Percentiles rank a stretch among this genome's conserved stretches.
Conservation (phyloP, 495 filamentous ascomycete species). For the Xylaria bambusicola region DNA sequence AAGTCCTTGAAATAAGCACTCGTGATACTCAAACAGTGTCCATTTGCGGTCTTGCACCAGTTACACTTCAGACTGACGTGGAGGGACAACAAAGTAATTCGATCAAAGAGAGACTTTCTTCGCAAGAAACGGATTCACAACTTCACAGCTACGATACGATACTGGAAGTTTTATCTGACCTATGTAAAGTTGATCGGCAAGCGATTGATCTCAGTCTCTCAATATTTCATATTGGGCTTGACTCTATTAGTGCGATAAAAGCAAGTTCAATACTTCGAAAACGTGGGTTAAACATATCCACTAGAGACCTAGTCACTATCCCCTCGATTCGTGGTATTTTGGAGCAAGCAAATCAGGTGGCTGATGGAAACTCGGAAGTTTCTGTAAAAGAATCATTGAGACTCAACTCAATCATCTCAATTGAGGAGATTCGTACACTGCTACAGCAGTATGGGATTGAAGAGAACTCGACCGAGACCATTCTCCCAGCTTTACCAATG, state of each 20-base stretch:
- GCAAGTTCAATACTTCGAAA: slow-evolving; percentile 65
- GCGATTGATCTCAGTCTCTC: slow-evolving; percentile 64
- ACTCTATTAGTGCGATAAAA: slow-evolving; percentile 87
- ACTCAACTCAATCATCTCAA: slow-evolving; percentile 28
- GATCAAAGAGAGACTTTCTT: background rate
- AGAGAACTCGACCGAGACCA: slow-evolving; percentile 48
- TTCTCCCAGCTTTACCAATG: slow-evolving; percentile 67
- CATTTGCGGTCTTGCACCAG: slow-evolving; percentile 53
- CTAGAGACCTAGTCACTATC: slow-evolving; percentile 67
- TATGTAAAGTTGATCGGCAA: slow-evolving; percentile 61
- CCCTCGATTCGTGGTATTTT: slow-evolving; percentile 63
- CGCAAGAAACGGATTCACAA: background rate
- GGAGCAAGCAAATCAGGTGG: slow-evolving; percentile 15
- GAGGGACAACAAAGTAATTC: background rate
- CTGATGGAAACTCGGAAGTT: background rate
- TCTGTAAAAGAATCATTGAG: background rate
- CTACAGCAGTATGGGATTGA: slow-evolving; percentile 35
- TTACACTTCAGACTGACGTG: slow-evolving; percentile 28
- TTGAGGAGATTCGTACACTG: slow-evolving; percentile 34
- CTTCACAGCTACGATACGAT: slow-evolving; percentile 38
- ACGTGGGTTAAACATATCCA: slow-evolving; percentile 56
- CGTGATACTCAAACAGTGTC: slow-evolving; percentile 39
- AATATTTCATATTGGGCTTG: slow-evolving; percentile 84
- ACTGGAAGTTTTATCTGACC: slow-evolving; percentile 60
- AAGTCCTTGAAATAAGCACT: slow-evolving; percentile 54